Conservation (phyloP, 129 eudicot species). For the Scalesia atractyloides region DNA sequence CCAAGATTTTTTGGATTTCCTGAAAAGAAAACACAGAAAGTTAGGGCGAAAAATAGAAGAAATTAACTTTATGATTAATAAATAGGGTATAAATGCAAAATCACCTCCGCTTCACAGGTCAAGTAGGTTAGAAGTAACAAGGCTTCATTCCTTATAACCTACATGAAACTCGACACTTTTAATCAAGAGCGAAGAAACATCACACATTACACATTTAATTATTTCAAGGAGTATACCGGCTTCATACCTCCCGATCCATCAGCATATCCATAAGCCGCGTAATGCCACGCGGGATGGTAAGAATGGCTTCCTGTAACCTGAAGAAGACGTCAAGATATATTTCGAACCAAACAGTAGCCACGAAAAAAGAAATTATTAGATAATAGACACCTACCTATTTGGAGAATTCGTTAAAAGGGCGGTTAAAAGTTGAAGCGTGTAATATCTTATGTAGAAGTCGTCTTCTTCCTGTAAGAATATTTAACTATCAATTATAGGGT, state of each 20-base stretch:
- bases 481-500: conserved; percentile 20
- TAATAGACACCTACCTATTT: conserved; percentile 50
- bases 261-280: conserved; percentile 99
- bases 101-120: conserved; percentile 97
- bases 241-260: conserved; percentile 94
- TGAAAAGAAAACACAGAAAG: conserved; percentile 21
- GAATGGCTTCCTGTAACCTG: conserved; percentile 97
- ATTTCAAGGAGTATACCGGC: conserved; percentile 14
- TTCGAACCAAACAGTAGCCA: conserved; percentile 15
- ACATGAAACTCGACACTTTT: conserved; percentile 15
- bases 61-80: conserved; percentile 18
- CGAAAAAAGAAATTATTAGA: neutral
- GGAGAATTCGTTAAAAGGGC: conserved; percentile 85
- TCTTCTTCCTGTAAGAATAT: conserved; percentile 73
- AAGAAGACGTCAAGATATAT: conserved; percentile 30
- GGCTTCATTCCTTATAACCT: conserved; percentile 98
- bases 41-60: conserved; percentile 16
- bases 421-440: conserved; percentile 87
- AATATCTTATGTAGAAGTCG: conserved; percentile 91
- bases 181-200: neutral
- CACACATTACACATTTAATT: neutral
- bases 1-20: conserved; percentile 99
- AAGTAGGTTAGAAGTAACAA: conserved; percentile 89
- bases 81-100: neutral
- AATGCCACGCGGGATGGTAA: conserved; percentile 87